Base-by-base conservation (phyloP, 192 early-diverging fungal genomes). In the Umbelopsis sp. region DNA sequence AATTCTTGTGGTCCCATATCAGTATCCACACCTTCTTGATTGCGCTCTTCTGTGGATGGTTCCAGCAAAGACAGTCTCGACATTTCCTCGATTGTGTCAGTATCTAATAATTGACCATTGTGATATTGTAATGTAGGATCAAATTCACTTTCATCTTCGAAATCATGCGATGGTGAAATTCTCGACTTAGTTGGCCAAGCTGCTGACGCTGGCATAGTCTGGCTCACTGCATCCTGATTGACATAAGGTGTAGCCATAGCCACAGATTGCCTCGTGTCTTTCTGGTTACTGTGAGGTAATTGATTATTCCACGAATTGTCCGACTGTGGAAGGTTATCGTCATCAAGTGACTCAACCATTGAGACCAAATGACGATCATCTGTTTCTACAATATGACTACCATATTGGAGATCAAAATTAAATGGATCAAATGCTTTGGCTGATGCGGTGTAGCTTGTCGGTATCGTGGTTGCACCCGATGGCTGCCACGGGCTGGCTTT, bases 1-100 rank as follows among this genome's bases (percentile, higher is more conserved):
- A 83, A 77, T 50, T 85, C 80, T 37, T 83, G 44, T 2, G 80
- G 76, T 15, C 78, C 76, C 83, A 84, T 84, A 44, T 84, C 81
- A 37, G 75, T 69, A 35, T 75, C 83, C 13, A 81, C 41, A 51
- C 73, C 74, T 49, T 75, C 77, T 12, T 71, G 77, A 15, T 68
- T 46, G 6, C 49, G 49, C 46, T 75, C 74, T 67, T 75, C 74
- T 12, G 35, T 45, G 1, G 74, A 76, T 10, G 71, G 75, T 27
- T 76, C 67, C 5, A 44, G n/a, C 15, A 70, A 45, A 3, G 68
- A 65, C 4, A 75, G 20, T 20, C 22, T 37, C 13, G 69, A 47
- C 49, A 75, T 75, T 44, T 75, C 74, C 23, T 75, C 61, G 33
- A 75, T 70, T 3, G 74, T 71, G 2, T 46, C 64, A 12, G 37